Conservation (phyloP, 2,329 filamentous ascomycete species). For the Stemphylium vesicarium region DNA sequence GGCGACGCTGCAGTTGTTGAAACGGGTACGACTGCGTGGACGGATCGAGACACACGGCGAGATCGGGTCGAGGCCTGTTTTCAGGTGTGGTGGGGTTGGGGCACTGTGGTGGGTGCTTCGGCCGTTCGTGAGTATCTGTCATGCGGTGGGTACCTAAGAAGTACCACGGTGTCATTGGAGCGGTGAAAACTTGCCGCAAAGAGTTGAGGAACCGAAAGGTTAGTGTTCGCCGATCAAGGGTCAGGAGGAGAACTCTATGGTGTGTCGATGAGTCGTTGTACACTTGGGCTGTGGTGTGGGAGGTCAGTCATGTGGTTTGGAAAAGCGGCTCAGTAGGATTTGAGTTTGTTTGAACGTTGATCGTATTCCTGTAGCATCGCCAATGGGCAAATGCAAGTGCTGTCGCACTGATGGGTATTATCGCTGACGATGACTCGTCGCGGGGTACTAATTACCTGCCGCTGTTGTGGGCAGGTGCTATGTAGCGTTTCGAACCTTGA, state of each 20-base stretch:
- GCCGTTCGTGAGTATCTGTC: constrained; percentile 11
- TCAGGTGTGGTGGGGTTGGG: constrained; percentile 12
- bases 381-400: constrained; percentile 5
- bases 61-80: constrained; percentile 12
- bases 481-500: constrained; percentile 14
- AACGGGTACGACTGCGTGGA: constrained; percentile 13
- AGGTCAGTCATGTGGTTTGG: constrained; percentile 1
- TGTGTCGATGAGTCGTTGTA: neutral
- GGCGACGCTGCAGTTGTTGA: constrained; percentile 19
- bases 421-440: constrained; percentile 11
- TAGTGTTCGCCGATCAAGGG: constrained; percentile 10
- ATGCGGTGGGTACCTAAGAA: constrained; percentile 4
- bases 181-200: constrained; percentile 5
- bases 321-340: neutral
- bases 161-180: constrained; percentile 8
- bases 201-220: neutral
- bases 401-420: constrained; percentile 22
- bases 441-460: constrained; percentile 7
- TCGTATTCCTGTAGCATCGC: constrained; percentile 8
- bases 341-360: neutral
- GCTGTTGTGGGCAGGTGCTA: neutral
- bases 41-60: constrained; percentile 13
- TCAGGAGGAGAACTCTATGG: neutral
- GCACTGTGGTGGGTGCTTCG: neutral
- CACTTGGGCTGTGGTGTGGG: neutral